Base-by-base conservation (phyloP, 2,329 filamentous ascomycete genomes). In the Tolypocladium sp. region DNA sequence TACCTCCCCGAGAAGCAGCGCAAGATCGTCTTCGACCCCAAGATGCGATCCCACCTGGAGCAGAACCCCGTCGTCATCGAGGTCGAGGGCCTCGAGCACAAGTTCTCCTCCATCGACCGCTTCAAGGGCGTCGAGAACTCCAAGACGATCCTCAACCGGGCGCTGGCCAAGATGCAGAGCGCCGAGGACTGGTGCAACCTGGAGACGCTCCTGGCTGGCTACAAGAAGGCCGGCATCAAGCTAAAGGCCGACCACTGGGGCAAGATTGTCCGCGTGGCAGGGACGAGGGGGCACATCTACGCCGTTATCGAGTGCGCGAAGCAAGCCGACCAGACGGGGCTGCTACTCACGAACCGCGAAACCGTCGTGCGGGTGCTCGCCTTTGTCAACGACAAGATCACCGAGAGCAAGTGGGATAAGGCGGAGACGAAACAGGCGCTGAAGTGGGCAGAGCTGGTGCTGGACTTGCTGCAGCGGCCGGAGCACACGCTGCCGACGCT, bases 61-160 rank as follows among this genome's bases (percentile, higher is more conserved):
- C 71, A 75, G 41, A 82, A 86, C 67, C 82, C 83, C 42, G 76
- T 86, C 61, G 75, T 76, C 61, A 80, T 86, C 62, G 81, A 85
- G 63, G 77, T 88, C 63, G 82, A 82, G 60, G 83, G 78, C 64
- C 75, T 83, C 60, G 73, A 81, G 63, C 70, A 81, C 69, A 77
- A 75, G 63, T 85, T 85, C 72, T 70, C 72, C 55, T 72, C 78
- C 67, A 70, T 78, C 59, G 69, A 83, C 70, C 68, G 63, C n/a
- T 63, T 74, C 63, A 70, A 61, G 25, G 76, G 74, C 46, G 59
- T 82, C 5, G 79, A 78, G 42, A 73, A 73, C 63, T 77, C 78
- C 6, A 74, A 73, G 30, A 68, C 68, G 40, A 66, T 71, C 55
- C 62, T 82, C 49, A 57, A 63, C 42, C 25, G 68, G 8, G 79